phyloP scores from a whole-genome alignment of 148 eudicot genomes.

The Pharnaceum exiguum region DNA sequence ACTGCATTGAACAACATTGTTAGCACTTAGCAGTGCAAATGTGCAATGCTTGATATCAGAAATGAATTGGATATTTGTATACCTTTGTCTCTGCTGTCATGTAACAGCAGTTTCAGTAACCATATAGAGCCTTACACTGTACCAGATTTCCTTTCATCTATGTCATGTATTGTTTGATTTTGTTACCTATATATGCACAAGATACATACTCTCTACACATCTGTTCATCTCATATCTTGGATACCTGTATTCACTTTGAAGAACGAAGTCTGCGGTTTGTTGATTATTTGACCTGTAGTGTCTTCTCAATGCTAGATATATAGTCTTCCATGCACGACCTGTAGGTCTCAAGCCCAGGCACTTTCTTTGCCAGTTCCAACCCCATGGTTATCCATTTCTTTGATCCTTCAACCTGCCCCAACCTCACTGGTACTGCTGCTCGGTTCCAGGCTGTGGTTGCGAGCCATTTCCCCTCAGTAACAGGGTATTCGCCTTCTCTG shows the following conservation, averaged over 20 bases:
- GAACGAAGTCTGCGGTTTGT: constrained; percentile 9
- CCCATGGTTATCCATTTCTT: constrained; percentile 88
- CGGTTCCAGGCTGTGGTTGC: constrained; percentile 96
- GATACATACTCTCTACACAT: neutral
- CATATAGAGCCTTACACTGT: neutral
- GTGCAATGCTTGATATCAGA: too few relatives aligned
- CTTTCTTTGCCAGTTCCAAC: constrained; percentile 73
- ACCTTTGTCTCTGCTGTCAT: too few relatives aligned
- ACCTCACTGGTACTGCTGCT: constrained; percentile 65
- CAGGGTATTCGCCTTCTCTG: constrained; percentile 81
- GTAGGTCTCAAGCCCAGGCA: constrained; percentile 70
- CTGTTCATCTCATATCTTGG: neutral
- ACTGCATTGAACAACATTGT: too few relatives aligned
- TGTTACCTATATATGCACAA: constrained; percentile 6
- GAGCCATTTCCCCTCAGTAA: constrained; percentile 88
- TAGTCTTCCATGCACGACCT: constrained; percentile 81
- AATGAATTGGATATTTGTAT: too few relatives aligned
- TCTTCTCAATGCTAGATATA: constrained; percentile 53
- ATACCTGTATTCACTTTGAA: neutral
- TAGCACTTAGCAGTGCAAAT: too few relatives aligned
- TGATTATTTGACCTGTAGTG: constrained; percentile 22
- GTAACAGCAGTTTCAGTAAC: neutral
- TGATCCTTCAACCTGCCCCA: constrained; percentile 60
- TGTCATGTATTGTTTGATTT: constrained; percentile 3
- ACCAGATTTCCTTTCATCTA: neutral